These are phyloP conservation scores for Corylus heterophylla DNA, from an alignment of 306 rosid genomes.

Conservation along the genomic window DNA sequence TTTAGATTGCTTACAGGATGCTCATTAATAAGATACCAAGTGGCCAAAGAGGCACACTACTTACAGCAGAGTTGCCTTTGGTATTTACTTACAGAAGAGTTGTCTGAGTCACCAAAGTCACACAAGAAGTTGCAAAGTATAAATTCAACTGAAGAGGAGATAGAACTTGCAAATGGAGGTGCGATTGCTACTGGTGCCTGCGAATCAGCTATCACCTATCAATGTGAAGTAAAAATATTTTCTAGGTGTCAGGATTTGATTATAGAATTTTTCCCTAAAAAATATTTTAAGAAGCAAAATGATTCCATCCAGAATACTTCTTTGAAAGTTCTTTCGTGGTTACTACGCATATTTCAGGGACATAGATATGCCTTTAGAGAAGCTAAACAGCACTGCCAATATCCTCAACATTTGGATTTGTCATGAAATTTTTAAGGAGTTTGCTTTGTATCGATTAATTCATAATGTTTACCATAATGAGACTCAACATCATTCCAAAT, in stretches of 20 bases:
- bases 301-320: conserved; percentile 78
- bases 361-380: conserved; percentile 44
- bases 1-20: conserved; percentile 60
- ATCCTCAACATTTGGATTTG: conserved; percentile 45
- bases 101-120: conserved; percentile 49
- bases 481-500: conserved; percentile 16
- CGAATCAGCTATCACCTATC: conserved; percentile 43
- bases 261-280: conserved; percentile 45
- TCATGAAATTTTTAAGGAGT: conserved; percentile 39
- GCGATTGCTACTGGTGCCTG: conserved; percentile 37
- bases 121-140: conserved; percentile 49
- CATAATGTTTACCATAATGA: conserved; percentile 37
- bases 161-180: conserved; percentile 37
- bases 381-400: conserved; percentile 44
- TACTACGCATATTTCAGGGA: conserved; percentile 59
- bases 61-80: conserved; percentile 73
- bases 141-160: conserved; percentile 35
- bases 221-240: conserved; percentile 62
- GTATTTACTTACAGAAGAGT: conserved; percentile 49
- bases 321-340: conserved; percentile 73
- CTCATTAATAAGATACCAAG: conserved; percentile 78
- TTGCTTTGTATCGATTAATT: conserved; percentile 44
- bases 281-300: conserved; percentile 45
- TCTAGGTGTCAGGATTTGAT: conserved; percentile 61
- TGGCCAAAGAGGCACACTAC: conserved; percentile 80